Base-by-base conservation (phyloP, 2,329 filamentous ascomycete species). In the Alternaria sp. region DNA sequence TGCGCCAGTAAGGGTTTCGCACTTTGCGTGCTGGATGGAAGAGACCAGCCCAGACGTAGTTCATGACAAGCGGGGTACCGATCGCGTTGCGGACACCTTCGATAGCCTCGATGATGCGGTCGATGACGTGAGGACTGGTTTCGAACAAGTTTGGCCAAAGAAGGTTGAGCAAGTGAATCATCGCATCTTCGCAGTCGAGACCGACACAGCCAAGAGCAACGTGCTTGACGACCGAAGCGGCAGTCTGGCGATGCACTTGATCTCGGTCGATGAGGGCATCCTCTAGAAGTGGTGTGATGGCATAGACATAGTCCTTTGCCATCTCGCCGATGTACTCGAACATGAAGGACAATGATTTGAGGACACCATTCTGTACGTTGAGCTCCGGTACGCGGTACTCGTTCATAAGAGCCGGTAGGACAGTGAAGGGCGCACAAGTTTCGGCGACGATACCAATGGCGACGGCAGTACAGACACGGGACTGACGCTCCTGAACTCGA, bases 301-400 rank as follows among this genome's bases (percentile, higher is more conserved):
- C 96, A 77, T 99, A 99, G 77, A 99, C 96, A 79, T 99, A 99
- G 81, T 99, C 96, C 83, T 98, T 99, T 67, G 93, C 93, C 96
- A 99, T 98, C 81, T 99, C 96, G 67, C 96, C 96, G 79, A 99
- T 99, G 82, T 99, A 99, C 78, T 99, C 96, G 77, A 98, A 99
- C 65, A 99, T 86, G 86, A 99, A 99, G 7, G 93, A 96, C 57
- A 99, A 87, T 6, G 94, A 94, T 81, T 99, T 99, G 77, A 99
- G 89, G 32, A 99, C 96, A 83, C 96, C 96, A 73, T 99, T 99
- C 80, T 99, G 96, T 25, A 99, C 96, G 78, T 99, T 99, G 70
- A 99, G 90, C 82, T 99, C 96, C 0, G 96, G 96, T 9, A 99
- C 96, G 57, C 96, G 91, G 81, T 99, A 99, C 81, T 99, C 96